phyloP scores from a whole-genome alignment of 306 rosid species.

The Senna siamea region DNA sequence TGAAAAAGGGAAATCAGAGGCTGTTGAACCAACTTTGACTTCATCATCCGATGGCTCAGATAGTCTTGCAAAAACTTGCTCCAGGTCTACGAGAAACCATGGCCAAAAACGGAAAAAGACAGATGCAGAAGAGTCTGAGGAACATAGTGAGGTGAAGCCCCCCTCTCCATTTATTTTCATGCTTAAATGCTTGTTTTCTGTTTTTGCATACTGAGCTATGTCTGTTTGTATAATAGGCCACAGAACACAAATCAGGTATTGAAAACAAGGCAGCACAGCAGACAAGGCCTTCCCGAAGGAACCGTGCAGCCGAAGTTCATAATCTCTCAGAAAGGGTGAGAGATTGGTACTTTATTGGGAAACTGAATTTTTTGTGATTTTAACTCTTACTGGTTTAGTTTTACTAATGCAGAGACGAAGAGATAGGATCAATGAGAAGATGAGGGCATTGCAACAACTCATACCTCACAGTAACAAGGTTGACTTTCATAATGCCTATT shows the following conservation, averaged over 20 bases:
- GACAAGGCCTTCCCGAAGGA: slow-evolving; percentile 65
- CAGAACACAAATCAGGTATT: slow-evolving; percentile 67
- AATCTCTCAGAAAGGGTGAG: slow-evolving; percentile 89
- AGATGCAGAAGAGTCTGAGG: slow-evolving; percentile 73
- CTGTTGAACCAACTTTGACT: slow-evolving; percentile 62
- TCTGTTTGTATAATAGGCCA: slow-evolving; percentile 53
- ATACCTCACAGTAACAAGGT: slow-evolving; percentile 95
- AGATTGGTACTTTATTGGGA: neutral
- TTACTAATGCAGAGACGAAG: slow-evolving; percentile 67
- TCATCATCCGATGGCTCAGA: slow-evolving; percentile 86
- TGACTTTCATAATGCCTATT: slow-evolving; percentile 23
- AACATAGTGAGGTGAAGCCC: slow-evolving; percentile 76
- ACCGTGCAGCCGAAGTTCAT: slow-evolving; percentile 93
- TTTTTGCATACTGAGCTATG: slow-evolving; percentile 2
- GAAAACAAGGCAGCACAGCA: slow-evolving; percentile 61
- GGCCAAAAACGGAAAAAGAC: slow-evolving; percentile 67
- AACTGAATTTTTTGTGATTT: slow-evolving; percentile 2
- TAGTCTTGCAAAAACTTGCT: slow-evolving; percentile 69
- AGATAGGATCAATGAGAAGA: slow-evolving; percentile 94
- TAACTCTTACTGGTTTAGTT: neutral
- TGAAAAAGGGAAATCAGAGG: slow-evolving; percentile 60
- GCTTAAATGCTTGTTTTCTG: slow-evolving; percentile 12
- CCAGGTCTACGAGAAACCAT: slow-evolving; percentile 64
- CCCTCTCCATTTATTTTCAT: slow-evolving; percentile 16
- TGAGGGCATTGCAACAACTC: slow-evolving; percentile 90